Conservation (phyloP, 1,284 basidiomycete genomes). For the Ceratobasidium sp. region DNA sequence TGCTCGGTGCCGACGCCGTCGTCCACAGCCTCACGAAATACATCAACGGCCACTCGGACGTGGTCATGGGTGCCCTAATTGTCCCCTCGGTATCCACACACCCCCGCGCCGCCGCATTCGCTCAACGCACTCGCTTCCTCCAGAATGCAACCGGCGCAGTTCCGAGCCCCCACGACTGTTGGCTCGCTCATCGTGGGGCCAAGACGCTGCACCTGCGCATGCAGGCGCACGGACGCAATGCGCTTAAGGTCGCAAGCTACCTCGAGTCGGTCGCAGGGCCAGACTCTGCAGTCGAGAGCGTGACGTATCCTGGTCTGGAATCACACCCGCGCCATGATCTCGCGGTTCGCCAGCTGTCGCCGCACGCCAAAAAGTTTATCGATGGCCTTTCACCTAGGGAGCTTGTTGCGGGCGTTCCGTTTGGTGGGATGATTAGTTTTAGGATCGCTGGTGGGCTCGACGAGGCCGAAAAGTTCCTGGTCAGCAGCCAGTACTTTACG, state of each 20-base stretch:
- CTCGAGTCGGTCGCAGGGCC: constrained; percentile 64
- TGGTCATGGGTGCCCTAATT: constrained; percentile 86
- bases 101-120: constrained; percentile 54
- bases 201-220: constrained; percentile 92
- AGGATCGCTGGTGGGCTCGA: constrained; percentile 65
- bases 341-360: constrained; percentile 59
- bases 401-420: constrained; percentile 46
- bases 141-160: constrained; percentile 93
- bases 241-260: constrained; percentile 76
- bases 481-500: constrained; percentile 75
- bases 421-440: too few relatives aligned
- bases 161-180: constrained; percentile 89
- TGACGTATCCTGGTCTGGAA: constrained; percentile 67
- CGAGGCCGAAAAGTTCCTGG: constrained; percentile 77
- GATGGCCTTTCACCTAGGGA: constrained; percentile 29
- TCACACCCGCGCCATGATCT: constrained; percentile 37
- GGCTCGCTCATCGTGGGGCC: constrained; percentile 89
- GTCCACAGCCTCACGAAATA: constrained; percentile 88
- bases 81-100: constrained; percentile 67
- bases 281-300: too few relatives aligned
- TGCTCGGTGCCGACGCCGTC: constrained; percentile 86
- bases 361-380: constrained; percentile 66
- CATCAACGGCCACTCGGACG: constrained; percentile 93
- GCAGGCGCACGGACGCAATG: constrained; percentile 87
- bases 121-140: constrained; percentile 79